These are phyloP conservation scores for Perkinsela sp. DNA, from an alignment of 208 protist genomes.

Conservation along the genomic window DNA sequence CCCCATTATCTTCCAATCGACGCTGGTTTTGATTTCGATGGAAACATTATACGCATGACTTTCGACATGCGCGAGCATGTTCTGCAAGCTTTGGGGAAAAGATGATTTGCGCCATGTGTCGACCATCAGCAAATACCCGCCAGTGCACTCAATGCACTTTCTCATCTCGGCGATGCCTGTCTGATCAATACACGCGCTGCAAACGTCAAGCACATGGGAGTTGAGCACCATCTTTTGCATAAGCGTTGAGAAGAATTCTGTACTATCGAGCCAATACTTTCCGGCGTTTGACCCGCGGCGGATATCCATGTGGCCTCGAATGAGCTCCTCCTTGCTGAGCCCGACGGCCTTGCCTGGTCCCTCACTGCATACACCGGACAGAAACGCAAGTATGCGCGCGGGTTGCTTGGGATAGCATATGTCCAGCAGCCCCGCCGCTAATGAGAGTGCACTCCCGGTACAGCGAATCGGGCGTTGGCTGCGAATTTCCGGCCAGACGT, in stretches of 20 bases:
- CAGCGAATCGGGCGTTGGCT: slow-evolving; percentile 69
- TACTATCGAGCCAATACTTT: slow-evolving; percentile 30
- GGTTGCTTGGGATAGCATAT: slow-evolving; percentile 50
- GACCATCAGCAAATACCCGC: slow-evolving; percentile 75
- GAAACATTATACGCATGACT: slow-evolving; percentile 78
- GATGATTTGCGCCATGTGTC: slow-evolving; percentile 82
- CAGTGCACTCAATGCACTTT: slow-evolving; percentile 56
- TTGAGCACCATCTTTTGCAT: slow-evolving; percentile 65
- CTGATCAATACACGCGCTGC: slow-evolving; percentile 85
- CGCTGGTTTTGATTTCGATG: slow-evolving; percentile 76
- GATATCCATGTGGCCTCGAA: slow-evolving; percentile 85
- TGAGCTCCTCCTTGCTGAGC: slow-evolving; percentile 65
- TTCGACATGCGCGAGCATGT: slow-evolving; percentile 45
- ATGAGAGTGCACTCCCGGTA: slow-evolving; percentile 82
- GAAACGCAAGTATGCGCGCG: slow-evolving; percentile 76
- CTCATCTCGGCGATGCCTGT: slow-evolving; percentile 84
- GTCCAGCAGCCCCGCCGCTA: slow-evolving; percentile 76
- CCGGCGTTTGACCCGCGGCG: slow-evolving; percentile 36
- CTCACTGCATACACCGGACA: slow-evolving; percentile 75
- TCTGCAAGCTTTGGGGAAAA: slow-evolving; percentile 72
- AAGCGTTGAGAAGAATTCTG: slow-evolving; percentile 71
- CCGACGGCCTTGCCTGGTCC: slow-evolving; percentile 74
- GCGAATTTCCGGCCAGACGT: slow-evolving; percentile 76
- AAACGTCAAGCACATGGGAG: slow-evolving; percentile 83
- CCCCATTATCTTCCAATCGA: slow-evolving; percentile 76